Evolutionary conservation across 495 filamentous ascomycete genomes (phyloP).

Genomic region (Aspergillus baeticus): DNA sequence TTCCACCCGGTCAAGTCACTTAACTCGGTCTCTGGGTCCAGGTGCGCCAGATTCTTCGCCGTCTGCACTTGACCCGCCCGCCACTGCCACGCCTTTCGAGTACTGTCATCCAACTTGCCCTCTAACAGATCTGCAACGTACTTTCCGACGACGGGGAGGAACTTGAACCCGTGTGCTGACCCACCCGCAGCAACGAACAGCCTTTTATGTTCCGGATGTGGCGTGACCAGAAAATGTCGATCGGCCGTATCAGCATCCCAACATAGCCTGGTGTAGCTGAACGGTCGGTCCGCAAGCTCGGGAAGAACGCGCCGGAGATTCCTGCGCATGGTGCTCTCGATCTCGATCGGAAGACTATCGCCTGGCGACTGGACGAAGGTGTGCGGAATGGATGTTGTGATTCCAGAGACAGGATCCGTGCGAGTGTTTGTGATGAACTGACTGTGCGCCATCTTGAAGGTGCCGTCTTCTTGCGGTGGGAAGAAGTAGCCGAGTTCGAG

Average conservation of each 20-base stretch:
- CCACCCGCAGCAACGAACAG: constrained; percentile 79
- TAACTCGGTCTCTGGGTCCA: too few relatives aligned
- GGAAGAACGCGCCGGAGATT: constrained; percentile 60
- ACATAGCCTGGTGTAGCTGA: constrained; percentile 64
- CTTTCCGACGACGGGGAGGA: constrained; percentile 47
- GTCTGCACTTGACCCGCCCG: too few relatives aligned
- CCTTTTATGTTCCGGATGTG: constrained; percentile 60
- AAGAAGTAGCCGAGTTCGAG: background rate
- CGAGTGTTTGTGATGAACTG: background rate
- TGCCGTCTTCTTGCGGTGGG: background rate
- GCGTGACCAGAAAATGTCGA: constrained; percentile 72
- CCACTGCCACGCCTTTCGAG: too few relatives aligned
- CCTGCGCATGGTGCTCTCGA: constrained; percentile 40
- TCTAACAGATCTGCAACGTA: too few relatives aligned
- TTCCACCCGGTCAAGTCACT: too few relatives aligned
- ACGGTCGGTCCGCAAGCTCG: constrained; percentile 55
- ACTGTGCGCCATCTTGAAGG: background rate
- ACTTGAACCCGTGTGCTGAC: constrained; percentile 63
- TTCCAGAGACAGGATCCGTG: background rate
- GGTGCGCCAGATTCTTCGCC: too few relatives aligned
- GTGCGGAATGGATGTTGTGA: background rate
- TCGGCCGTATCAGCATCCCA: constrained; percentile 79
- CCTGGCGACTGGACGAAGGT: too few relatives aligned
- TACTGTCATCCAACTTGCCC: too few relatives aligned
- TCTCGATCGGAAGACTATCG: too few relatives aligned